Evolutionary conservation across 371 early-diverging fungal species (phyloP), one percentile per base, ranked within the genome.

Genomic region (Mucor lusitanicus): DNA sequence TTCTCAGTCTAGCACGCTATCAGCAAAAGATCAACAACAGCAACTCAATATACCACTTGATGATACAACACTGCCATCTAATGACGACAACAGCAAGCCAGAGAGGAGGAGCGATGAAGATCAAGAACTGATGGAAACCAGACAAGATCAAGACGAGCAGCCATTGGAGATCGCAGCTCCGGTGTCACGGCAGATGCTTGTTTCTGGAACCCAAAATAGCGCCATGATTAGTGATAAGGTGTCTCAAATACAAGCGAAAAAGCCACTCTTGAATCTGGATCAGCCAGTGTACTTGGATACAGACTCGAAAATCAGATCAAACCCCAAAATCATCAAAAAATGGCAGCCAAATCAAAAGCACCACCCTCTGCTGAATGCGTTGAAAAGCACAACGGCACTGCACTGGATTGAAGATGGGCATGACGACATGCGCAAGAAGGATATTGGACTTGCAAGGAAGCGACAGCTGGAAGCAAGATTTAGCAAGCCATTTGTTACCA

Each of bases 381-480:
- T 61, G 13, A 68, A 63, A 28, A 7, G 0, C 1, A 39, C 54
- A 1, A 27, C 17, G 0, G 69, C 58, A 21, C 37, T 61, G 3
- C 48, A 64, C 58, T 70, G 70, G 70, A 30, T 65, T 1, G 50
- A 39, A 37, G 23, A 70, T 27, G 63, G 63, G 3, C 17, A 33
- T 9, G 57, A 57, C 27, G 7, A n/a, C 21, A 50, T 12, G 21
- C 25, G 53, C 30, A 21, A 44, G n/a, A 56, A 61, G 27, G 65
- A 57, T 9, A 3, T 63, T 50, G 69, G 64, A n/a, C n/a, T 33
- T 8, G 28, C 40, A 6, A 61, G 66, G 50, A 65, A 61, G 19
- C 61, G 61, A 12, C 56, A 58, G 5, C 15, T 70, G 3, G 8
- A 32, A 1, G n/a, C 25, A 17, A 65, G 61, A 25, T 19, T 65